These are phyloP conservation scores for Sicyos baderoa DNA, from an alignment of 306 rosid species.

Conservation along the genomic window DNA sequence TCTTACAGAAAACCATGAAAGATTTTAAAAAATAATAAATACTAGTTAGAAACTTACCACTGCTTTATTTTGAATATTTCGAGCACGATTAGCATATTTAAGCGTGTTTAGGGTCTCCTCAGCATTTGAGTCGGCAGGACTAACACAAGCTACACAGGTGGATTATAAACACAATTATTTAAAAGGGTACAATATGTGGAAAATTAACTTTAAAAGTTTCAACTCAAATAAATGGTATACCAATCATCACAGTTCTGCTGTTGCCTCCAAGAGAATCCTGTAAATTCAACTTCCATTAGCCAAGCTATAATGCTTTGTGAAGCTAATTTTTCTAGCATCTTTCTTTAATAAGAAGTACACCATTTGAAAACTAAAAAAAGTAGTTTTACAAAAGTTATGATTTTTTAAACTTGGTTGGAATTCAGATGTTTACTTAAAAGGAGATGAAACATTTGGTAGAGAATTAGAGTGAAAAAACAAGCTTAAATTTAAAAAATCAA, in stretches of 20 bases:
- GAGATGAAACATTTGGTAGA: too few relatives aligned
- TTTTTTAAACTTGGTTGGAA: too few relatives aligned
- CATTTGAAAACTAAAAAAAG: neutral
- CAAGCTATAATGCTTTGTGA: neutral
- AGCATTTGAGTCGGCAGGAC: conserved; percentile 98
- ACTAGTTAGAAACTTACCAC: conserved; percentile 46
- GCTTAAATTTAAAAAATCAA: too few relatives aligned
- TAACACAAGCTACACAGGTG: conserved; percentile 68
- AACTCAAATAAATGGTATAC: conserved; percentile 31
- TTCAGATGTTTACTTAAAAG: too few relatives aligned
- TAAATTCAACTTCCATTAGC: conserved; percentile 27
- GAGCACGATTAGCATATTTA: conserved; percentile 97
- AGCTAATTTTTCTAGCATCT: neutral
- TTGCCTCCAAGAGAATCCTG: conserved; percentile 97
- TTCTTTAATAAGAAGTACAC: neutral
- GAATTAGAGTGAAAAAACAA: too few relatives aligned
- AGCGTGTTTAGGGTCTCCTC: conserved; percentile 92
- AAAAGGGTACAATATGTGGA: neutral
- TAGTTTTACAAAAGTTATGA: too few relatives aligned
- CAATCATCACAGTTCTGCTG: conserved; percentile 98
- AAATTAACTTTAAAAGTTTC: conserved; percentile 4
- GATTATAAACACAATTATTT: conserved; percentile 12
- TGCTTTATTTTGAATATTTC: conserved; percentile 94
- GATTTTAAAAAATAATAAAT: neutral
- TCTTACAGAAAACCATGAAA: neutral